Evolutionary conservation across 1,284 basidiomycete species (phyloP), one percentile per base, ranked within the genome.

Genomic region (Melampsora larici-populina): DNA sequence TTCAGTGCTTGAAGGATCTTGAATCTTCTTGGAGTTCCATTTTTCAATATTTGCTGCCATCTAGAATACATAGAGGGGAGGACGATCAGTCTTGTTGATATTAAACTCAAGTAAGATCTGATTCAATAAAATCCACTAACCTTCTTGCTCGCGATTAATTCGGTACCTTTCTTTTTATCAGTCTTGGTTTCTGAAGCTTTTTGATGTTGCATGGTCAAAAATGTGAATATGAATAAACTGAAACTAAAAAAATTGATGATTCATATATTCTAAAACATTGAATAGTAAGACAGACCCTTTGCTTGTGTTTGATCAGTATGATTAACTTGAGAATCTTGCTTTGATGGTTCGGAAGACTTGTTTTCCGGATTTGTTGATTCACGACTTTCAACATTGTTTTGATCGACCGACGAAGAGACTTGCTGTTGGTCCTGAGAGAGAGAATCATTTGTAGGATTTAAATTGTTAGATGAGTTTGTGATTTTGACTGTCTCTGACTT

Each of bases 1-100:
- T 73, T 33, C 81, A 79, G 46, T 24, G 48, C 79, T 7, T 80
- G 79, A 0, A 78, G 80, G 46, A 75, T 79, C 24, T 67, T 75
- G 68, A 78, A 36, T 36, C 36, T 78, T 49, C 63, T 78, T 72
- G 46, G 33, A 65, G 46, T 78, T 74, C 78, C 78, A 78, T 82
- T 97, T 96, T 82, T 88, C 90, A 83, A 97, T 96, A 81, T 95
- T 94, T 83, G 89, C 91, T 68, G 88, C 90, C 65, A 90, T 91
- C 93, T 95, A 78, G 29, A 70, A n/a, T 26, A 26, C 26, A 78
- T 43, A 29, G 40, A 36, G 31, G 49, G 40, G 8, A 29, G 55
- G 26, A 43, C 64, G 70, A 64, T 68, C 26, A 63, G 62, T n/a
- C n/a, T n/a, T n/a, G n/a, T n/a, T 24, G 65, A 36, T 9, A 58